A percentile compares a stretch with the other conserved stretches of the same genome.
These are phyloP conservation scores for Cercophora scortea DNA, from an alignment of 495 filamentous ascomycete species.

Conservation along the genomic window DNA sequence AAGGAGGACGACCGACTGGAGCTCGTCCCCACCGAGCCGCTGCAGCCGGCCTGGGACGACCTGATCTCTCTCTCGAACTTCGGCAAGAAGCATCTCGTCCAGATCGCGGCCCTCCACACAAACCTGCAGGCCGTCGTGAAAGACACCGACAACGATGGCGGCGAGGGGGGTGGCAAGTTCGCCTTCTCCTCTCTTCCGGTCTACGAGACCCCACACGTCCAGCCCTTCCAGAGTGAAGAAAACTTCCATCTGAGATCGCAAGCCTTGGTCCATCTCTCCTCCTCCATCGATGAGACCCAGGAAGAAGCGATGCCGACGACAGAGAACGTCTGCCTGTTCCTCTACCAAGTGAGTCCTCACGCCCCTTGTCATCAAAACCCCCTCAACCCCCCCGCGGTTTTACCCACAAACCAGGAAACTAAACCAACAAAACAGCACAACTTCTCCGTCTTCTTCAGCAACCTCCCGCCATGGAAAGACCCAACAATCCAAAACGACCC, in stretches of 20 bases:
- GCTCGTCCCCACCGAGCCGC: constrained; percentile 23
- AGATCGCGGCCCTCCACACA: constrained; percentile 31
- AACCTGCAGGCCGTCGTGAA: constrained; percentile 12
- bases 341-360: constrained; percentile 33
- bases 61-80: constrained; percentile 19
- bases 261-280: constrained; percentile 26
- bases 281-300: constrained; percentile 7
- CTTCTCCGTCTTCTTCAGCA: constrained; percentile 20
- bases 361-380: neutral
- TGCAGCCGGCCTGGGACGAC: constrained; percentile 37
- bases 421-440: constrained; percentile 23
- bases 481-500: constrained; percentile 15
- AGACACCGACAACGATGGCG: constrained; percentile 4
- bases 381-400: neutral
- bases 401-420: constrained; percentile 1
- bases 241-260: constrained; percentile 29
- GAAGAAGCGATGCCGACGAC: constrained; percentile 3
- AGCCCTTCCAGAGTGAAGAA: constrained; percentile 19
- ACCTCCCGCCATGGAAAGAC: constrained; percentile 23
- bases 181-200: constrained; percentile 12
- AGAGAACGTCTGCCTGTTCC: constrained; percentile 32
- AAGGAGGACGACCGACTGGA: constrained; percentile 8
- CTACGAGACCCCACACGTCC: constrained; percentile 20
- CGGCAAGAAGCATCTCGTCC: constrained; percentile 20
- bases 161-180: constrained; percentile 9